Evolutionary conservation across 108 stramenopile genomes (phyloP), one percentile per base, ranked within the genome.

Genomic region (Nannochloropsis salina): DNA sequence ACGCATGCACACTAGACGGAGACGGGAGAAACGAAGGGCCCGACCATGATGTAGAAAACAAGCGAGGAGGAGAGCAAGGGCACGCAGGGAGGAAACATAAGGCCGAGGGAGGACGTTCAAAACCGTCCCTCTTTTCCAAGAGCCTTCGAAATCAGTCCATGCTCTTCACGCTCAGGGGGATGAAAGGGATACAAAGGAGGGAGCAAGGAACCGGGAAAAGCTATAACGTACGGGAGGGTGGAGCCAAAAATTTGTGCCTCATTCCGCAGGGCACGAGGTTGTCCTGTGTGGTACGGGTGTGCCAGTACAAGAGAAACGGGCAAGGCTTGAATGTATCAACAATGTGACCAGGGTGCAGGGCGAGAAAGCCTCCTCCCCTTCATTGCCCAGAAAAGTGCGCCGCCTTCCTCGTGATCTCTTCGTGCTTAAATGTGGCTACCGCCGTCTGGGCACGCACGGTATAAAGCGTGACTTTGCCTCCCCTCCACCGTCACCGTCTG

Each of bases 171-270:
- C 20, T 15, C 15, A 15, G 61, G 8, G n/a, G 47, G 47, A 51
- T 15, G 47, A 51, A 15, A 51, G 47, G 47, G 47, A 51, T 12
- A 15, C 10, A 51, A n/a, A n/a, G 61, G n/a, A 3, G 61, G 61
- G n/a, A n/a, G 2, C 20, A 74, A 3, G 61, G 61, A 74, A n/a
- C 2, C 2, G n/a, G 6, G 6, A n/a, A 74, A 2, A n/a, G 2
- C 0, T 15, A n/a, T 15, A n/a, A 74, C 61, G 15, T 74, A 74
- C 61, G 61, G 61, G 2, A 74, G 15, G 61, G 5, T 74, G 61
- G 61, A 6, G 61, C 61, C 61, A 74, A 74, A 74, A n/a, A 74
- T 74, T n/a, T 74, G 61, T 15, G 61, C 61, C 61, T 74, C 61
- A n/a, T n/a, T 74, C 4, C 61, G 61, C 20, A 74, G 61, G 61